phyloP scores from a whole-genome alignment of 257 asterid genomes.

The Oldenlandia corymbosa region DNA sequence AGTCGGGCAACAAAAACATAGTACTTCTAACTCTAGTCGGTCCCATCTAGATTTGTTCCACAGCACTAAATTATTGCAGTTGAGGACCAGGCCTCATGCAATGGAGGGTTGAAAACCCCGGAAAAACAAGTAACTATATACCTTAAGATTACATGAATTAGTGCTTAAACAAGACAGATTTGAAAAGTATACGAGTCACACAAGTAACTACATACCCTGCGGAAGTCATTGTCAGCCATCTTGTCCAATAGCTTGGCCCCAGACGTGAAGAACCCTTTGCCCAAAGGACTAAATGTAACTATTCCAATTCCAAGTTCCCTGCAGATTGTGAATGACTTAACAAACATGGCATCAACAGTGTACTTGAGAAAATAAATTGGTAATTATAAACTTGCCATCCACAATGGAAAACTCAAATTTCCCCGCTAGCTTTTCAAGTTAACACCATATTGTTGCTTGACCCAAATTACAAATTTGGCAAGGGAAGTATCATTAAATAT shows the following conservation, averaged over 20 bases:
- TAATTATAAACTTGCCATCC: too few species aligned
- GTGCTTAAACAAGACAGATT: not conserved
- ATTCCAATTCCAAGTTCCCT: constrained; percentile 29
- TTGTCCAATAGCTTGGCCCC: constrained; percentile 23
- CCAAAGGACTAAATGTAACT: constrained; percentile 34
- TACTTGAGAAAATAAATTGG: too few species aligned
- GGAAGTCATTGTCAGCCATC: constrained; percentile 21
- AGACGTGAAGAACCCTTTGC: constrained; percentile 29
- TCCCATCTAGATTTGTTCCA: too few species aligned
- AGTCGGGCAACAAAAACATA: too few species aligned
- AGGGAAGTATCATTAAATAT: not conserved
- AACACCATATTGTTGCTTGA: too few species aligned
- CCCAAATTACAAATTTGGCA: too few species aligned
- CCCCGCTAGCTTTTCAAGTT: too few species aligned
- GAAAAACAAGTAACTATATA: not conserved
- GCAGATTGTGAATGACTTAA: not conserved
- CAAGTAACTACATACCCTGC: constrained; percentile 22
- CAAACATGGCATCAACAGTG: not conserved
- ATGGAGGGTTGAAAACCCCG: too few species aligned
- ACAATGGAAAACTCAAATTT: too few species aligned
- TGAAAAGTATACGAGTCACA: not conserved
- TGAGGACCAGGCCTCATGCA: too few species aligned
- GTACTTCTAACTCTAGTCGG: too few species aligned
- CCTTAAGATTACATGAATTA: not conserved
- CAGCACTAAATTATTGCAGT: too few species aligned